Conservation (phyloP, 2,329 filamentous ascomycete genomes). For the Cylindrodendrum hubeiense region DNA sequence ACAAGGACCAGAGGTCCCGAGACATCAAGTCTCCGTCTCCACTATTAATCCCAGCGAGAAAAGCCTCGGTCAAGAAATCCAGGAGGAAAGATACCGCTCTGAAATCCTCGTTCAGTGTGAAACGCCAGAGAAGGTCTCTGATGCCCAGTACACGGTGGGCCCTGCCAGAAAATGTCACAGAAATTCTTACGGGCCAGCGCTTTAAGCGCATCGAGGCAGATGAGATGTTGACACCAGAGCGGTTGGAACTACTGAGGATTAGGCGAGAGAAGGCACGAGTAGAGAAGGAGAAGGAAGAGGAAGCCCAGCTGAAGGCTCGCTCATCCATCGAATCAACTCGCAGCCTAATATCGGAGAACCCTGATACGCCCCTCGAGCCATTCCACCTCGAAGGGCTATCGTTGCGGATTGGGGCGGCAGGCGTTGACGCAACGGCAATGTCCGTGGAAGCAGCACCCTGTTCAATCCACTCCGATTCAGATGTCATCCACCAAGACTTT, state of each 20-base stretch:
- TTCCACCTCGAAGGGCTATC: constrained; percentile 64
- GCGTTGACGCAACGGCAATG: constrained; percentile 32
- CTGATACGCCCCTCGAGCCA: constrained; percentile 59
- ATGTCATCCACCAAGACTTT: constrained; percentile 45
- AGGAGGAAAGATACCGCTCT: constrained; percentile 50
- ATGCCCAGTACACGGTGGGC: constrained; percentile 60
- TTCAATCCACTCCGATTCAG: constrained; percentile 23
- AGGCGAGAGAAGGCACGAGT: constrained; percentile 46
- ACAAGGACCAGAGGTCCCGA: constrained; percentile 26
- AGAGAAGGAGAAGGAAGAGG: constrained; percentile 39
- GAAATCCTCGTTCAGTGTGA: constrained; percentile 20
- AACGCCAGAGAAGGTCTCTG: constrained; percentile 28
- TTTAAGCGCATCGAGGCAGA: constrained; percentile 69
- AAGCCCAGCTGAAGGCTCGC: constrained; percentile 29
- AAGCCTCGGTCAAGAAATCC: constrained; percentile 54
- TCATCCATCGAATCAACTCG: constrained; percentile 41
- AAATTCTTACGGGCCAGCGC: constrained; percentile 65
- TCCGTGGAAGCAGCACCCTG: constrained; percentile 24
- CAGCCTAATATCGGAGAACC: constrained; percentile 40
- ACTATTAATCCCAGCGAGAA: constrained; percentile 39
- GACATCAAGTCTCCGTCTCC: constrained; percentile 26
- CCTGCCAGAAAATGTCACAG: constrained; percentile 68
- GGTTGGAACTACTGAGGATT: constrained; percentile 60
- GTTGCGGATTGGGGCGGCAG: constrained; percentile 54
- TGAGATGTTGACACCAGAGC: constrained; percentile 68